Evolutionary conservation across 192 early-diverging fungal genomes (phyloP).

Genomic region (Gonapodya sp.): DNA sequence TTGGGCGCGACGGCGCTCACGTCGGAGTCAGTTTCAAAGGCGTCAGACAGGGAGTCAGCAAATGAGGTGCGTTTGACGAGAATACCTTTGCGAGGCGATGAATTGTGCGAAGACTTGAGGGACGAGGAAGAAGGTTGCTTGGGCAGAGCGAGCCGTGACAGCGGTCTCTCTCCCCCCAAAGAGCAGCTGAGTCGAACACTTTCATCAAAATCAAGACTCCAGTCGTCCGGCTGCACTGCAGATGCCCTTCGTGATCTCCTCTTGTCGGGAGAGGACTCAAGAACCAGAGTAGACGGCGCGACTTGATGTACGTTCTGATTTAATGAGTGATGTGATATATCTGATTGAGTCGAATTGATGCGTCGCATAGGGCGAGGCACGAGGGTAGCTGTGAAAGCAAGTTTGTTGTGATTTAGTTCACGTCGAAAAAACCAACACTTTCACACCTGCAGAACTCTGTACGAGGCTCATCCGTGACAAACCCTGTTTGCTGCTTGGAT

Average conservation of each 20-base stretch:
- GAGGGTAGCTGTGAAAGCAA: too few species aligned
- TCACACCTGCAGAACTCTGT: neutral
- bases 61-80: neutral
- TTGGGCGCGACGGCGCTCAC: neutral
- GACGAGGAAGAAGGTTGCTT: neutral
- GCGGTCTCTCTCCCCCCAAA: neutral
- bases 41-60: neutral
- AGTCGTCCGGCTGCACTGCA: neutral
- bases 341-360: neutral
- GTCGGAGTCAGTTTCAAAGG: neutral
- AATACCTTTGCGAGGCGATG: neutral
- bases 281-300: too few species aligned
- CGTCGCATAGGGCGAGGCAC: neutral
- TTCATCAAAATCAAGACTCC: neutral
- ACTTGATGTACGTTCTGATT: too few species aligned
- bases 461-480: too few species aligned
- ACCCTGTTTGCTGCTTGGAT: neutral
- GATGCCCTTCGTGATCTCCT: neutral
- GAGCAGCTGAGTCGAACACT: neutral
- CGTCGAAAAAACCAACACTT: too few species aligned
- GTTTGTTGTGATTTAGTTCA: too few species aligned
- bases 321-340: neutral
- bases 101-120: neutral
- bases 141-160: neutral
- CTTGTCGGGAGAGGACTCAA: too few species aligned